Evolutionary conservation across 129 eudicot genomes (phyloP).

Genomic region (Escallonia herrerae): DNA sequence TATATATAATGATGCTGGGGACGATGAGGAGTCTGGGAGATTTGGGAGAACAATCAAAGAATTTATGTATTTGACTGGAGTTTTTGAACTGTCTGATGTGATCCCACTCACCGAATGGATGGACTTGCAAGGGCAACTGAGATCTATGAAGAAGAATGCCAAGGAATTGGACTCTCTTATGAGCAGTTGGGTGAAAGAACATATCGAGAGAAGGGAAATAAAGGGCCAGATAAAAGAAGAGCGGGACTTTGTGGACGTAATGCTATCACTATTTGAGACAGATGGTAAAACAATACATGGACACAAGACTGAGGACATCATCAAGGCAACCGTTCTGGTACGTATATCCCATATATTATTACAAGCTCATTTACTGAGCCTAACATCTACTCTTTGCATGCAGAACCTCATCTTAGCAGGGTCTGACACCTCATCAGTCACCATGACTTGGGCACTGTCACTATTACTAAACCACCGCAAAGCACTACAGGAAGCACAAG

Average conservation of each 20-base stretch:
- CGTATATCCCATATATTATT: neutral
- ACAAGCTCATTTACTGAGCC: no score
- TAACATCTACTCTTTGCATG: neutral
- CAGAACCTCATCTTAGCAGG: no score
- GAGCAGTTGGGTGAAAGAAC: conserved; percentile 46
- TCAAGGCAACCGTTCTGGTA: conserved; percentile 58
- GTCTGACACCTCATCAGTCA: neutral
- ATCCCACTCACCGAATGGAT: conserved; percentile 45
- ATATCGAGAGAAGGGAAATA: conserved; percentile 20
- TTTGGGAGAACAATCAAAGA: conserved; percentile 39
- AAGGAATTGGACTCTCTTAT: conserved; percentile 37
- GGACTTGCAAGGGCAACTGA: conserved; percentile 60
- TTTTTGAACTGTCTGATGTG: conserved; percentile 47
- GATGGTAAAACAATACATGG: conserved; percentile 4
- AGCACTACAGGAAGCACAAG: neutral
- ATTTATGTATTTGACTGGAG: conserved; percentile 49
- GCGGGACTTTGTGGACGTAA: conserved; percentile 43
- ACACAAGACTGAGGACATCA: conserved; percentile 21
- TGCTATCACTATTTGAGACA: conserved; percentile 35
- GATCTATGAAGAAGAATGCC: conserved; percentile 34
- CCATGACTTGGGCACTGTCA: neutral
- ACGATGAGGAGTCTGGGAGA: conserved; percentile 13
- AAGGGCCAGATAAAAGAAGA: conserved; percentile 1
- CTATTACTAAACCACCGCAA: no score
- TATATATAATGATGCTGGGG: conserved; percentile 6